Evolutionary conservation across 78 protist species (phyloP), one percentile per base, ranked within the genome.

Genomic region (Polysphondylium violaceum): DNA sequence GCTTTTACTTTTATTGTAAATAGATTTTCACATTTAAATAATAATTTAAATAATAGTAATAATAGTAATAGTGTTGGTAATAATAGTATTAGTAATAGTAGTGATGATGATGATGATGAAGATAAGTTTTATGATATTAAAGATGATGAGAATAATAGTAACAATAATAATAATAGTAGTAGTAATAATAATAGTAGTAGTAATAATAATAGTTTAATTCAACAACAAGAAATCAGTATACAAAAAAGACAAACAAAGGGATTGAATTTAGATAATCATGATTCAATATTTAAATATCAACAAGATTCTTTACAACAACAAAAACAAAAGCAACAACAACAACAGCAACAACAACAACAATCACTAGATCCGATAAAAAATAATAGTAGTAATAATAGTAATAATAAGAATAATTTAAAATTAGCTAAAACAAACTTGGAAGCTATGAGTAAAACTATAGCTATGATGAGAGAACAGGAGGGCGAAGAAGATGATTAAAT

Each of bases 371-470:
- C 8, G 21, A 21, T 23, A 1, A 59, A 23, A 59, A 59, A 59
- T 59, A 17, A 25, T 17, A 67, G 41, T 43, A 67, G 19, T 25
- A 67, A 67, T 23, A 67, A 41, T n/a, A 67, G 23, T 43, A 41
- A 67, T 36, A 31, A 71, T 12, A 31, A 58, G 1, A 27, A 74
- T 5, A 40, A 56, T 14, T 38, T 81, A 77, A 81, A 81, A 68
- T 59, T 68, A 2, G 89, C 89, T 16, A 51, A 50, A 59, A 68
- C 74, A 19, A 81, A 81, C 56, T 64, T 81, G 6, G 89, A 81
- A 12, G 77, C 76, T 44, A 67, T 81, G 89, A 81, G 74, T 19
- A 64, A 72, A 67, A 55, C 89, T 56, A 81, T 81, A 21, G 36
- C 89, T 11, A 50, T 68, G 69, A 65, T 81, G 56, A 40, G 89